phyloP scores from a whole-genome alignment of 495 filamentous ascomycete species.

The Bathelium albidoporum region DNA sequence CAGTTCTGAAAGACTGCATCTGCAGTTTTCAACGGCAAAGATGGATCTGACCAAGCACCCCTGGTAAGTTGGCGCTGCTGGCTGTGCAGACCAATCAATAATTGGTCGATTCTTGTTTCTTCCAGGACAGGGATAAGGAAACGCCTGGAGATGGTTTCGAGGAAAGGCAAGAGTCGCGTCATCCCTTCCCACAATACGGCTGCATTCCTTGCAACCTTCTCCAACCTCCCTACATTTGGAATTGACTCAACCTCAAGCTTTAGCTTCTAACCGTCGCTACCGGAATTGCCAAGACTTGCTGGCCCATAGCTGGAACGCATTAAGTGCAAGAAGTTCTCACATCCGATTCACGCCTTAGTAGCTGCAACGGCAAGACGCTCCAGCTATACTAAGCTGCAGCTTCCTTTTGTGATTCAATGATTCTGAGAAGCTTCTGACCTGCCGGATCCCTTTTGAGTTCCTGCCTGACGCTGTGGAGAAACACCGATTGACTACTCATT shows the following conservation, averaged over 20 bases:
- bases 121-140: neutral
- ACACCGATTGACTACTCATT: neutral
- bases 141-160: neutral
- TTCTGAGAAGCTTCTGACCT: neutral
- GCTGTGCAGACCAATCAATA: neutral
- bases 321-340: too few species aligned
- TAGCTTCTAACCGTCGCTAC: neutral
- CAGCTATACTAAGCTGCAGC: neutral
- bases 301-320: neutral
- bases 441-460: neutral
- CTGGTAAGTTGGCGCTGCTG: neutral
- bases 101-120: neutral
- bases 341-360: neutral
- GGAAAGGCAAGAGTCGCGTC: neutral
- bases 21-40: neutral
- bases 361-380: neutral
- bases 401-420: neutral
- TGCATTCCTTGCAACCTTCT: constrained; percentile 1
- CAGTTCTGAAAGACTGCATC: neutral
- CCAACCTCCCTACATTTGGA: neutral
- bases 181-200: neutral
- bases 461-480: neutral
- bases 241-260: neutral
- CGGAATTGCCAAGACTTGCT: neutral
- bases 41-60: neutral